Conservation (phyloP, 2,329 filamentous ascomycete genomes). For the Raffaelea ambrosiae region DNA sequence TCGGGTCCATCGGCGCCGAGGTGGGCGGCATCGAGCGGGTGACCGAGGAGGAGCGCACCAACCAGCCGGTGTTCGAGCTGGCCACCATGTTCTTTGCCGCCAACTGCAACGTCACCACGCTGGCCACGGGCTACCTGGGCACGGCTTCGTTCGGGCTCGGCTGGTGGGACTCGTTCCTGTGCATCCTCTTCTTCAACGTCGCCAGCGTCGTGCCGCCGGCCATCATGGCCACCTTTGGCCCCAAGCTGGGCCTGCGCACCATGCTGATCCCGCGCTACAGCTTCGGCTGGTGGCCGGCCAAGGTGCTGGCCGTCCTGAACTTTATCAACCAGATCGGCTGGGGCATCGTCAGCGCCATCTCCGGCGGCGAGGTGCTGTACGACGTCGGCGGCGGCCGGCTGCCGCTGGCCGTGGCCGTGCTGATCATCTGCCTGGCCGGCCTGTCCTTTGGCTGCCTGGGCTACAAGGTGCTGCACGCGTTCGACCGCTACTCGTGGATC, state of each 20-base stretch:
- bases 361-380: slow-evolving; percentile 14
- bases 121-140: slow-evolving; percentile 8
- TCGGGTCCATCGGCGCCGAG: slow-evolving; percentile 11
- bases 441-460: slow-evolving; percentile 15
- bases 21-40: slow-evolving; percentile 13
- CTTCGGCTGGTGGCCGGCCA: slow-evolving; percentile 17
- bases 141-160: slow-evolving; percentile 14
- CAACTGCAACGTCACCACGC: slow-evolving; percentile 11
- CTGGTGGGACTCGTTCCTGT: slow-evolving; percentile 18
- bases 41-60: slow-evolving; percentile 10
- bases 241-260: slow-evolving; percentile 20
- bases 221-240: slow-evolving; percentile 17
- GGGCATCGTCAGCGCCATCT: slow-evolving; percentile 14
- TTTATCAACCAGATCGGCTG: slow-evolving; percentile 15
- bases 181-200: slow-evolving; percentile 21
- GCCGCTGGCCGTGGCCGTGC: slow-evolving; percentile 14
- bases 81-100: slow-evolving; percentile 14
- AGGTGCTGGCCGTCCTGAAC: slow-evolving; percentile 13
- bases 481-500: slow-evolving; percentile 14
- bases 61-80: slow-evolving; percentile 11
- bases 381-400: slow-evolving; percentile 15
- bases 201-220: slow-evolving; percentile 17
- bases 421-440: slow-evolving; percentile 14
- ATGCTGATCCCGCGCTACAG: slow-evolving; percentile 21
- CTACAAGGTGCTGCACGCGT: slow-evolving; percentile 14